Percentiles rank a stretch among this genome's conserved stretches.
phyloP scores from a whole-genome alignment of 805 yeast species.

The Barnettozyma botsteinii region DNA sequence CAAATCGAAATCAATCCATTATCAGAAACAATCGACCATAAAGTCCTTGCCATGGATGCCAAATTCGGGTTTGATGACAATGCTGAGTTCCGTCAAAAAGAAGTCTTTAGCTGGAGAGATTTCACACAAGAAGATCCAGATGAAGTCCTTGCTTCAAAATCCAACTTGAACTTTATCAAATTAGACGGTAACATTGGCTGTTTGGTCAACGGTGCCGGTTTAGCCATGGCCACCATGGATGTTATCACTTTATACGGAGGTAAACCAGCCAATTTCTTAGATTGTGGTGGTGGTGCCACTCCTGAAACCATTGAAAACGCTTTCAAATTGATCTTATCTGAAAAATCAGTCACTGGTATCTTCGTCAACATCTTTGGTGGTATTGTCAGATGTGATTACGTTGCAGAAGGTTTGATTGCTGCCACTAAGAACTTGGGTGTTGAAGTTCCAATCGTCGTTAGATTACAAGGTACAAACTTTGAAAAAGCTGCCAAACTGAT shows the following conservation, averaged over 20 bases:
- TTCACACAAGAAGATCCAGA: slow-evolving; percentile 96
- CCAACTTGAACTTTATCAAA: slow-evolving; percentile 92
- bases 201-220: slow-evolving; percentile 98
- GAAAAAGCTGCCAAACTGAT: slow-evolving; percentile 84
- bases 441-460: slow-evolving; percentile 91
- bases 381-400: slow-evolving; percentile 98
- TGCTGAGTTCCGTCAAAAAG: slow-evolving; percentile 91
- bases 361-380: slow-evolving; percentile 99
- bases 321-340: slow-evolving; percentile 86
- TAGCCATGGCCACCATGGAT: slow-evolving; percentile 99
- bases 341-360: slow-evolving; percentile 85
- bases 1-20: slow-evolving; percentile 98
- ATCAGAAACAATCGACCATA: slow-evolving; percentile 84
- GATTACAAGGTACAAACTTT: slow-evolving; percentile 97
- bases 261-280: slow-evolving; percentile 97
- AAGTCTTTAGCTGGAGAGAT: slow-evolving; percentile 96
- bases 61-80: slow-evolving; percentile 97
- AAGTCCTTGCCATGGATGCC: slow-evolving; percentile 98
- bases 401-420: slow-evolving; percentile 94
- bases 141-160: slow-evolving; percentile 87
- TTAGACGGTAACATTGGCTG: slow-evolving; percentile 98
- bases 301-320: slow-evolving; percentile 98
- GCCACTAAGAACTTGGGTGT: slow-evolving; percentile 90
- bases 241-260: slow-evolving; percentile 98
- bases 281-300: slow-evolving; percentile 99